Base-by-base conservation (phyloP, 768 basidiomycete genomes). In the Lepiota venenata region DNA sequence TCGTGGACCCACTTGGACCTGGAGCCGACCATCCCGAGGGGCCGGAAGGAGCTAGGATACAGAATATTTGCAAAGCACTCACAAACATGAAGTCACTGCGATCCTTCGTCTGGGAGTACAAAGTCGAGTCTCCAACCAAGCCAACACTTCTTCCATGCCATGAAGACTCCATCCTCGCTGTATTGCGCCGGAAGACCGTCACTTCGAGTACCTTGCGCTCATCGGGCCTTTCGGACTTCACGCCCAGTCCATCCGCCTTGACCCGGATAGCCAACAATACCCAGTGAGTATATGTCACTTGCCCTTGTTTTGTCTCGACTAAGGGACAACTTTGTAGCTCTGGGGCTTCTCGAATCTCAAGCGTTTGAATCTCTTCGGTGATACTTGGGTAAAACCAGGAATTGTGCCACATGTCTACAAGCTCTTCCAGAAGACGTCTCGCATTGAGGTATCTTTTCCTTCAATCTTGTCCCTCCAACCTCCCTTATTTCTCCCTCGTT, bases 31-130 rank as follows among this genome's bases (percentile, higher is more conserved):
- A 35, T 20, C 46, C 39, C 7, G 56, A 69, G 55, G 59, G 64
- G 25, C 65, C 68, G 22, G 74, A 74, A 59, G 63, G 63, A 35
- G 60, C 58, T 35, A 64, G 70, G 55, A 61, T 75, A 42, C 58
- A 61, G 47, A 71, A 78, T 57, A 66, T 80, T 16, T 74, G 70
- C 55, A 62, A 56, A 40, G 76, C 77, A 3, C 61, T 81, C 8
- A 55, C 65, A 18, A 66, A 77, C 56, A 79, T 79, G 77, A 60
- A 61, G 11, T 63, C 65, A 12, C 66, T 81, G 27, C 64, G 65
- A 25, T 66, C 67, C 8, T 79, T 81, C 57, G 73, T 69, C 11
- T 81, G 79, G 79, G 64, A 69, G 6, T 73, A 69, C 64, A 68
- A 64, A 14, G 27, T 47, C 40, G 41, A 25, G 41, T 44, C 37